Evolutionary conservation across 1,139 yeast species (phyloP), one percentile per base, ranked within the genome.

Genomic region (Pichia sp.): DNA sequence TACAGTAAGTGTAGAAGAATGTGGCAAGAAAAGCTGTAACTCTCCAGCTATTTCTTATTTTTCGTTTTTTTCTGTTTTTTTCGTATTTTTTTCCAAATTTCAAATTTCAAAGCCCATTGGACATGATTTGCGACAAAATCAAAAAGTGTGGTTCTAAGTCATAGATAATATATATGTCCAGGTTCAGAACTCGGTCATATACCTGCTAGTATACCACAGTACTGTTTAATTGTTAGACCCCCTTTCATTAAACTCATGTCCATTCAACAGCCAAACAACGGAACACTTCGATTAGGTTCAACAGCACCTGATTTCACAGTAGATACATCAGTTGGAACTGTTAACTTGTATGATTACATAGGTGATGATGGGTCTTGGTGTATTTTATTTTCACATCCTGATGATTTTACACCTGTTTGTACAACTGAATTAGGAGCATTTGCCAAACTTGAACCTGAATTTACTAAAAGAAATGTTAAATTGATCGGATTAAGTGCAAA

Each of bases 381-480:
- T 49, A 78, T 86, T 50, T 74, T 86, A 59, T 86, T 86, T 71
- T 82, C 90, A 38, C 95, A 86, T 68, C 95, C 95, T 53, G 94
- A 82, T 63, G 94, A 85, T 64, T 85, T 82, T 73, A 86, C 95
- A 44, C 95, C 95, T 47, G 92, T 86, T 46, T 86, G 95, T 71
- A 86, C 95, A 57, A 86, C 95, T 51, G 95, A 86, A 71, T 75
- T 86, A 56, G 95, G 95, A 54, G 95, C 94, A 12, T 85, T 86
- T 61, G 89, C 92, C 60, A 80, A 82, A 66, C 74, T 86, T 63
- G 86, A 84, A 70, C 87, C 87, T 42, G 94, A 86, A 68, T 86
- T 86, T 65, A 73, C 81, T 63, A 77, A 80, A 71, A 79, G 95
- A 67, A 77, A 76, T 48, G 86, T 82, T 59, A 85, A 85, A 72